phyloP scores from a whole-genome alignment of 202 grass and related monocot species.

The Dendrocalamus latiflorus region DNA sequence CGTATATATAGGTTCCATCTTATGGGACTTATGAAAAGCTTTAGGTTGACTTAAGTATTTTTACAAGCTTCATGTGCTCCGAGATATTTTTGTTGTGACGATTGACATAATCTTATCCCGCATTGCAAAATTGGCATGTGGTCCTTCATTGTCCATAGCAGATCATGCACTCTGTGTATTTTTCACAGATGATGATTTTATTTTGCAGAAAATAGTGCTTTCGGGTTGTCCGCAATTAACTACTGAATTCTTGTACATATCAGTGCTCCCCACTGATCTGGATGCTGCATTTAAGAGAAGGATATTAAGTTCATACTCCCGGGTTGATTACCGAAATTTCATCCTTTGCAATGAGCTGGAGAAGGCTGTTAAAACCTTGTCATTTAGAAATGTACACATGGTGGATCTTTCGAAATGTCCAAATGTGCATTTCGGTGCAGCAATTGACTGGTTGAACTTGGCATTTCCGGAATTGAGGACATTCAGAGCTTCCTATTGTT shows the following conservation, averaged over 20 bases:
- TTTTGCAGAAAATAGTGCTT: constrained; percentile 73
- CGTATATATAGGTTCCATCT: not conserved
- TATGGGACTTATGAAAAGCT: not conserved
- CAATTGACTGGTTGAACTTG: constrained; percentile 42
- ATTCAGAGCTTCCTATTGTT: constrained; percentile 61
- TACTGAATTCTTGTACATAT: constrained; percentile 47
- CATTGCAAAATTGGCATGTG: constrained; percentile 10
- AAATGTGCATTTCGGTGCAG: constrained; percentile 47
- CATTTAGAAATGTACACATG: constrained; percentile 44
- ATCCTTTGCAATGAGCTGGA: constrained; percentile 23
- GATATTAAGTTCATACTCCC: constrained; percentile 30
- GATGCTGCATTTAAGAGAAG: constrained; percentile 51
- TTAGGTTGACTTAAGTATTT: constrained; percentile 17
- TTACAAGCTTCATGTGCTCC: not conserved
- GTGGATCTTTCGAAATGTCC: constrained; percentile 75
- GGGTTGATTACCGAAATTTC: constrained; percentile 29
- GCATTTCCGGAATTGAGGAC: constrained; percentile 60
- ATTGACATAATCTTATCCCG: not conserved
- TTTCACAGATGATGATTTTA: not conserved
- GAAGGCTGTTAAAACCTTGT: constrained; percentile 24
- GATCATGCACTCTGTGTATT: constrained; percentile 2
- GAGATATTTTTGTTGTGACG: not conserved
- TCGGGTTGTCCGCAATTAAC: constrained; percentile 71
- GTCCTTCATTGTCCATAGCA: not conserved
- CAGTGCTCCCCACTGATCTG: constrained; percentile 47